A percentile compares a stretch with the other conserved stretches of the same genome.
These are phyloP conservation scores for Hypoxylon cercidicola DNA, from an alignment of 495 filamentous ascomycete genomes.

Conservation along the genomic window DNA sequence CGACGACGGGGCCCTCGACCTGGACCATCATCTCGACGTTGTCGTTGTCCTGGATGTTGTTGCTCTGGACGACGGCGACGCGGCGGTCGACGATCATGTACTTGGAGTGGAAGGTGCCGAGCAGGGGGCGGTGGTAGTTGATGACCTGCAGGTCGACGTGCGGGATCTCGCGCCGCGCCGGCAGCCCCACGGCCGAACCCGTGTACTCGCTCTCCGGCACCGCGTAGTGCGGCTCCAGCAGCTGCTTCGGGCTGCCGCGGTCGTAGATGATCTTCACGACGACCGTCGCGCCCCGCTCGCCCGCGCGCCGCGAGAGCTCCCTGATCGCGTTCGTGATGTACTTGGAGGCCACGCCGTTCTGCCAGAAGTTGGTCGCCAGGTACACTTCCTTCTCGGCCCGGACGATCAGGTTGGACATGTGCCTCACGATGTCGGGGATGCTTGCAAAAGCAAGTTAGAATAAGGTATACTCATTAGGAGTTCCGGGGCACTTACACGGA, in stretches of 20 bases:
- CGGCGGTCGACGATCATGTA: constrained; percentile 79
- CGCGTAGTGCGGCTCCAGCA: constrained; percentile 69
- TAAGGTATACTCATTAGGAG: not conserved
- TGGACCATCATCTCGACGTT: constrained; percentile 85
- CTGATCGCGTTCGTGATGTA: constrained; percentile 73
- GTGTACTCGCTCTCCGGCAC: constrained; percentile 69
- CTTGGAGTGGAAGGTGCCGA: constrained; percentile 83
- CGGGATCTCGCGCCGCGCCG: constrained; percentile 70
- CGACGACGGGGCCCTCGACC: constrained; percentile 79
- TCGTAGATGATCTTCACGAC: constrained; percentile 83
- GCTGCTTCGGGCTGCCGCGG: constrained; percentile 70
- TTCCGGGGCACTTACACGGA: constrained; percentile 57
- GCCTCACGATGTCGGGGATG: constrained; percentile 74
- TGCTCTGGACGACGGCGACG: constrained; percentile 74
- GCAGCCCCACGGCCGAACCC: constrained; percentile 66
- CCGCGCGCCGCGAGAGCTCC: constrained; percentile 73
- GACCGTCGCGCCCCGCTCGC: constrained; percentile 64
- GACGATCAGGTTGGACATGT: constrained; percentile 79
- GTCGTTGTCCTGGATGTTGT: constrained; percentile 82
- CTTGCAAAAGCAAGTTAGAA: constrained; percentile 38
- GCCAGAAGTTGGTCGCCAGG: constrained; percentile 81
- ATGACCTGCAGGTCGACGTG: constrained; percentile 77
- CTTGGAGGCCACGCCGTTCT: constrained; percentile 70
- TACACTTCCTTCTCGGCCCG: constrained; percentile 76
- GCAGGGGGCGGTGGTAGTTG: constrained; percentile 75